Evolutionary conservation across 1,139 yeast species (phyloP).

Genomic region (Debaryomyces sp.): DNA sequence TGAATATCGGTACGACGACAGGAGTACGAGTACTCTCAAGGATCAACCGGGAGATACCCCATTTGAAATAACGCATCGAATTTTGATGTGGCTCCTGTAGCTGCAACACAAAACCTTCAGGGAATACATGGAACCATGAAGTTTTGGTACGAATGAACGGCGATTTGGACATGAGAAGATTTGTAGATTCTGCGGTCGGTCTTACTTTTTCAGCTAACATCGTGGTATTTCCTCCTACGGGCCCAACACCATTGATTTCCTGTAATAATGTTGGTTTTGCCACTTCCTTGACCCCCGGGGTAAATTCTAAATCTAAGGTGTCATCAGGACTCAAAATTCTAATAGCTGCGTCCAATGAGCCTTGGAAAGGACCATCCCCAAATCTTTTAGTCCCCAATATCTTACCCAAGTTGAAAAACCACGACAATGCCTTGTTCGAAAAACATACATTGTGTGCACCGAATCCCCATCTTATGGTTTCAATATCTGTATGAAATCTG

Average conservation of each 20-base stretch:
- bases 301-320: constrained; percentile 58
- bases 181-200: constrained; percentile 34
- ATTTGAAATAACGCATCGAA: constrained; percentile 91
- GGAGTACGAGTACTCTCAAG: constrained; percentile 86
- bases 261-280: constrained; percentile 35
- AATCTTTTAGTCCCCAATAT: constrained; percentile 83
- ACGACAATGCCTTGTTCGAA: constrained; percentile 50
- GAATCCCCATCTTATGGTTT: constrained; percentile 86
- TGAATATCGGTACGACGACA: constrained; percentile 83
- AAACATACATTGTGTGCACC: constrained; percentile 95
- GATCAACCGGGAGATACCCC: constrained; percentile 89
- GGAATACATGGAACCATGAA: constrained; percentile 93
- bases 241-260: constrained; percentile 27
- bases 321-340: constrained; percentile 80
- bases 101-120: constrained; percentile 93
- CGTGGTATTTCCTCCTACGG: constrained; percentile 12
- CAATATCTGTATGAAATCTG: constrained; percentile 63
- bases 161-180: constrained; percentile 43
- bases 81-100: constrained; percentile 74
- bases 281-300: constrained; percentile 32
- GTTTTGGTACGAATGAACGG: constrained; percentile 59
- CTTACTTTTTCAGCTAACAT: constrained; percentile 27
- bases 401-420: constrained; percentile 86
- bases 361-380: constrained; percentile 93
- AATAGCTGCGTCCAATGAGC: constrained; percentile 87